phyloP scores from a whole-genome alignment of 805 yeast genomes.

The Suhomyces tanzawaensis region DNA sequence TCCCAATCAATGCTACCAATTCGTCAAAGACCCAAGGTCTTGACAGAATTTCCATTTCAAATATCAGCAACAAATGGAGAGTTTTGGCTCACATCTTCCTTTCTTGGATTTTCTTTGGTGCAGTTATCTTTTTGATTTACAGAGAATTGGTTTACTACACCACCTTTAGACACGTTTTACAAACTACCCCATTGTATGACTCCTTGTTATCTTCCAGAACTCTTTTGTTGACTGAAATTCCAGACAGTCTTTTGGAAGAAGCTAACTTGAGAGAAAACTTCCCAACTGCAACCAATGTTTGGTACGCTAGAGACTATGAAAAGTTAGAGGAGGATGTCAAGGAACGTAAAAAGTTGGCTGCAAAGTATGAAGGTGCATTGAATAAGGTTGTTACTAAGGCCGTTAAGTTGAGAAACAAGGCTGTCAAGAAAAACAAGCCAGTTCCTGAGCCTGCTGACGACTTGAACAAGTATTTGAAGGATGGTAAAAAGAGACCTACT shows the following conservation, averaged over 20 bases:
- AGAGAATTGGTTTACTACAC: conserved; percentile 71
- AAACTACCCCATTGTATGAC: conserved; percentile 71
- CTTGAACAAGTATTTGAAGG: conserved; percentile 62
- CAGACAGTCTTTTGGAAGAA: conserved; percentile 47
- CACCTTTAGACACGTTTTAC: conserved; percentile 69
- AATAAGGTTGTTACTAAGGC: conserved; percentile 60
- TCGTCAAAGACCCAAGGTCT: conserved; percentile 57
- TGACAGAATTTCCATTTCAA: conserved; percentile 61
- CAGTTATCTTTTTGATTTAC: conserved; percentile 64
- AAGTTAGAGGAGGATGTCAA: conserved; percentile 55
- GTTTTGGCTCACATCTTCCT: conserved; percentile 72
- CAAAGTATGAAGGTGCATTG: conserved; percentile 63
- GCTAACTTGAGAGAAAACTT: conserved; percentile 54
- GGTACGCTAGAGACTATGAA: conserved; percentile 63
- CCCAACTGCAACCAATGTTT: conserved; percentile 57
- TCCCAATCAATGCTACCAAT: conserved; percentile 74
- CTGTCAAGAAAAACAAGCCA: conserved; percentile 55
- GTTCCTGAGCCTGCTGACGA: conserved; percentile 57
- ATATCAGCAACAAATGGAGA: conserved; percentile 61
- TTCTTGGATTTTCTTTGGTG: conserved; percentile 71
- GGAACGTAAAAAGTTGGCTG: conserved; percentile 60
- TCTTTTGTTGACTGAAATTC: conserved; percentile 67
- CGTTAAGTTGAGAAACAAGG: conserved; percentile 52
- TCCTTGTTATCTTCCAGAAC: conserved; percentile 70
- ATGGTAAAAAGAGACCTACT: conserved; percentile 71